Evolutionary conservation across 441 rosid species (phyloP).

Genomic region (Breynia disticha): DNA sequence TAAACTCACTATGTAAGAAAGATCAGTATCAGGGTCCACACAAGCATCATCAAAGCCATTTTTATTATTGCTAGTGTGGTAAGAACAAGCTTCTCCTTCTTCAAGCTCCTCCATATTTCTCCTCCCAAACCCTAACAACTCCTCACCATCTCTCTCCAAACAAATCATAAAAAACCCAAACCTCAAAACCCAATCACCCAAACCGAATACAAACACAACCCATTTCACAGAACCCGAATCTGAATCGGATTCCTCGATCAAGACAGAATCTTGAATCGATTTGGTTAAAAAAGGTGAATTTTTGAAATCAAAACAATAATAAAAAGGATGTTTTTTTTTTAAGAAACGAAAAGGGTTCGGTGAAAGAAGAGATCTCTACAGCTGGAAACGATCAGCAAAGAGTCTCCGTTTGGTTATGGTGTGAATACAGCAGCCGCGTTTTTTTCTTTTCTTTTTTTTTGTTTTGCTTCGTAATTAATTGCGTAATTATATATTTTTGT

Average conservation of each 20-base stretch:
- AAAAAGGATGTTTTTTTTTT: not conserved
- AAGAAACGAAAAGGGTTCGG: not conserved
- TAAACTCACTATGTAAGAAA: slow-evolving; percentile 70
- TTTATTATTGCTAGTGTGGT: slow-evolving; percentile 29
- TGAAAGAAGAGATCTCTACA: slow-evolving; percentile 4
- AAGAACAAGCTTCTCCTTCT: slow-evolving; percentile 96
- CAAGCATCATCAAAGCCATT: slow-evolving; percentile 38
- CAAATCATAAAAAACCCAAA: slow-evolving; percentile 17
- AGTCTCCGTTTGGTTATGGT: not conserved
- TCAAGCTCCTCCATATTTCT: slow-evolving; percentile 82
- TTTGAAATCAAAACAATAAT: no score
- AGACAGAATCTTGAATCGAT: no score
- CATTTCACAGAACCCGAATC: no score
- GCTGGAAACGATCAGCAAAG: slow-evolving; percentile 1
- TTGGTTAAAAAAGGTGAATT: no score
- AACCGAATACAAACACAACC: not conserved
- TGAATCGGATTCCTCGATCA: no score
- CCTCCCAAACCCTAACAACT: slow-evolving; percentile 52
- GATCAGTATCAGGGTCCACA: slow-evolving; percentile 68
- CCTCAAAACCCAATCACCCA: not conserved
- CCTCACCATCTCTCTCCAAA: slow-evolving; percentile 60
- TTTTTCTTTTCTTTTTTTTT: not conserved
- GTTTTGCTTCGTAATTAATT: not conserved
- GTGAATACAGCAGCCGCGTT: slow-evolving; percentile 7
- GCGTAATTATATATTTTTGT: not conserved